Evolutionary conservation across 2,329 filamentous ascomycete species (phyloP).

Genomic region (Fusarium chaquense): DNA sequence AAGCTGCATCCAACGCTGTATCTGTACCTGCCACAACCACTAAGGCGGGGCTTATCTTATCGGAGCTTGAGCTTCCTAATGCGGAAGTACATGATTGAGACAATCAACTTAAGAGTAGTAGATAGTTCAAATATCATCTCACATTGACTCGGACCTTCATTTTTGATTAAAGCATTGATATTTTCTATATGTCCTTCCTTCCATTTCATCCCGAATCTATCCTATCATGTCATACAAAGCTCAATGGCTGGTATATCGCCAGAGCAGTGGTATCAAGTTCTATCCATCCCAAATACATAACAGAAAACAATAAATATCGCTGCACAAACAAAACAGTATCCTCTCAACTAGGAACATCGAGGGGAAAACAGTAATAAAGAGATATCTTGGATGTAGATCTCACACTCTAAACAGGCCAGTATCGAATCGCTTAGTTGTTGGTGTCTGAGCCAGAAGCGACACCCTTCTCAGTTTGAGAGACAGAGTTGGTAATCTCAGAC

Average conservation of each 20-base stretch:
- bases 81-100: slow-evolving; percentile 8
- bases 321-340: slow-evolving; percentile 29
- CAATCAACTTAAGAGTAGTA: not conserved
- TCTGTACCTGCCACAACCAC: slow-evolving; percentile 18
- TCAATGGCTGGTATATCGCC: slow-evolving; percentile 22
- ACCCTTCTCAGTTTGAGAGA: slow-evolving; percentile 46
- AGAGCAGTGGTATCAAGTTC: slow-evolving; percentile 33
- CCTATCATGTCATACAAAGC: slow-evolving; percentile 15
- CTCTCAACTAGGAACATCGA: not conserved
- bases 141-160: too few species aligned
- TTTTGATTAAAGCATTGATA: not conserved
- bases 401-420: not conserved
- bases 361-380: too few species aligned
- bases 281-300: slow-evolving; percentile 18
- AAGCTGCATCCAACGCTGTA: slow-evolving; percentile 22
- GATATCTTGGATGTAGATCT: not conserved
- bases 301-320: slow-evolving; percentile 16
- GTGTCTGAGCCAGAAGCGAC: slow-evolving; percentile 12
- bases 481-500: slow-evolving; percentile 19
- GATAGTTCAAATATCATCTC: not conserved
- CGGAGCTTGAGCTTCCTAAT: slow-evolving; percentile 18
- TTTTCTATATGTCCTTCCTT: not conserved
- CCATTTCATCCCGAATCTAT: not conserved
- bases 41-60: slow-evolving; percentile 40
- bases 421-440: slow-evolving; percentile 21